Evolutionary conservation across 1,284 basidiomycete species (phyloP), one percentile per base, ranked within the genome.

Genomic region (Leucoagaricus sp.): DNA sequence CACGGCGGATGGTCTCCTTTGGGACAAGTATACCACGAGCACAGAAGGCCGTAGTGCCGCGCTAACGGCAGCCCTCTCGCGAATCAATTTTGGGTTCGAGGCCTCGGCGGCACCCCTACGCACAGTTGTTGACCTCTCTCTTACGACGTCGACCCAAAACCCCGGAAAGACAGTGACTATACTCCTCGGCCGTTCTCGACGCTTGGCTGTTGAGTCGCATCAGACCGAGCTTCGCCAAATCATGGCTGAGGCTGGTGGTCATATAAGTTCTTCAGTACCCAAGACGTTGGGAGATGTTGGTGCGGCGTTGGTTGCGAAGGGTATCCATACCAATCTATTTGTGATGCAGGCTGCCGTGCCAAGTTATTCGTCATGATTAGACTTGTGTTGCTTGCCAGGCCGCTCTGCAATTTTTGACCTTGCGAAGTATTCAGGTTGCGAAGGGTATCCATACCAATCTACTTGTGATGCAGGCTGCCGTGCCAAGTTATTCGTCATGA

Each of bases 271-370:
- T 4, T 84, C 87, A 59, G 79, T 93, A 48, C 72, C 84, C 25
- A 88, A 86, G 71, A 92, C 91, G 1, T 71, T 94, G 0, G 93
- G 93, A 1, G 87, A 93, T 64, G 81, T 87, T 0, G 87, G 83
- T 9, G 81, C 88, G 7, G 87, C 83, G 13, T 70, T 91, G 56
- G 81, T 92, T 2, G 76, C 83, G 3, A 76, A 75, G 8, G 74
- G 75, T 33, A 71, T 74, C 8, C 67, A 73, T 53, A 82, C 83
- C 2, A 85, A 82, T 63, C 73, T 88, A 65, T 65, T 91, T 36
- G 80, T 91, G 3, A 66, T 87, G 52, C 88, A 91, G 66, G 82
- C 85, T 36, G 68, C 71, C 26, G 57, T 60, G 31, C 57, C 57
- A 5, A 44, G 48, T 48, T 44, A 47, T 29, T 17, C 40, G 23